A percentile compares a stretch with the other conserved stretches of the same genome.
Conservation (phyloP, 306 rosid species). For the Alnus glutinosa region DNA sequence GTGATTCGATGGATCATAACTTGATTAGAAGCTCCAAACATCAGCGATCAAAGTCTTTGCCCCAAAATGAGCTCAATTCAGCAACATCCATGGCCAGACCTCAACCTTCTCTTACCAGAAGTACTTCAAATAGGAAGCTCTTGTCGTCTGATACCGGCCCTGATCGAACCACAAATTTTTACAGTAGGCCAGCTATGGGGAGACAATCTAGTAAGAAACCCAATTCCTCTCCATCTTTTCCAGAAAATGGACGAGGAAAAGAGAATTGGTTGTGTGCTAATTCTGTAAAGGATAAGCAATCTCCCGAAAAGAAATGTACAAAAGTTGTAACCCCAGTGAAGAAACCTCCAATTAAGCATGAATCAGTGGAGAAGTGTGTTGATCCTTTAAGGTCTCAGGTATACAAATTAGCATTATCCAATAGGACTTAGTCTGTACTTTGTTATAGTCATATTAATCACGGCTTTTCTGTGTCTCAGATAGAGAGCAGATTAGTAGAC, state of each 20-base stretch:
- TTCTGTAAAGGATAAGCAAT: slow-evolving; percentile 51
- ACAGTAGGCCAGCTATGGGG: slow-evolving; percentile 37
- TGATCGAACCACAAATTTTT: slow-evolving; percentile 39
- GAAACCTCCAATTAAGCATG: slow-evolving; percentile 56
- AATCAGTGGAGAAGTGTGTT: slow-evolving; percentile 44
- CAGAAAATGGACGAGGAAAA: slow-evolving; percentile 68
- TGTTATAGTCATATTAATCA: slow-evolving; percentile 17
- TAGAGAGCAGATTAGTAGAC: slow-evolving; percentile 55
- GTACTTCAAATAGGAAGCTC: slow-evolving; percentile 68
- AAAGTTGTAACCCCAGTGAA: slow-evolving; percentile 50
- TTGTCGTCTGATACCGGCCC: slow-evolving; percentile 38
- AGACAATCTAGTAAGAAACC: slow-evolving; percentile 45
- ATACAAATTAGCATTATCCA: background rate
- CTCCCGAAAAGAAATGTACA: slow-evolving; percentile 58
- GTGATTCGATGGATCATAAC: slow-evolving; percentile 42
- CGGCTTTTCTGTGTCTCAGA: slow-evolving; percentile 42
- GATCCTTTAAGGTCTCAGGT: slow-evolving; percentile 61
- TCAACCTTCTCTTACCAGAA: slow-evolving; percentile 74
- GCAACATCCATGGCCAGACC: slow-evolving; percentile 33
- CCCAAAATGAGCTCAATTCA: slow-evolving; percentile 62
- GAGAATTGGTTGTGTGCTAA: slow-evolving; percentile 59
- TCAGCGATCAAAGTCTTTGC: slow-evolving; percentile 73
- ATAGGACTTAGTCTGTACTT: slow-evolving; percentile 22
- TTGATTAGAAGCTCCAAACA: slow-evolving; percentile 56
- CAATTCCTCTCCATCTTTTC: slow-evolving; percentile 38